Evolutionary conservation across 495 filamentous ascomycete genomes (phyloP).

Genomic region (Hapsidospora chrysogenum): DNA sequence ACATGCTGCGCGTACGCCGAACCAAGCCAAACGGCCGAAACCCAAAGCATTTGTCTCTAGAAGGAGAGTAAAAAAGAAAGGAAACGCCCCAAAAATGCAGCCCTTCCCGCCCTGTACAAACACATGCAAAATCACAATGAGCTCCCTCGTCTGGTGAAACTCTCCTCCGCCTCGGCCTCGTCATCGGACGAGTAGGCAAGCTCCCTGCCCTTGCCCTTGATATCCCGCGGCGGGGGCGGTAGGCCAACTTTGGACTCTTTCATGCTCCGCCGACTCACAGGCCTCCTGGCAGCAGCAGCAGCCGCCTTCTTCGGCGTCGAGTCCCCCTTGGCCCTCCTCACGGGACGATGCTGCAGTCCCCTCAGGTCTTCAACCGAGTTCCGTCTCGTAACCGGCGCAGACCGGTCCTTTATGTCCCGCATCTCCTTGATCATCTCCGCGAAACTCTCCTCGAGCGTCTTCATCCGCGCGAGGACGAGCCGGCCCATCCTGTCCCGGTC

Average conservation of each 20-base stretch:
- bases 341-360: conserved; percentile 3
- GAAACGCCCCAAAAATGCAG: no score
- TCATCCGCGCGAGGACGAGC: conserved; percentile 83
- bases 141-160: conserved; percentile 9
- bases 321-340: not conserved
- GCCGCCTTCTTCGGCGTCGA: conserved; percentile 8
- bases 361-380: conserved; percentile 22
- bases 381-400: conserved; percentile 16
- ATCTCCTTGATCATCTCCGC: conserved; percentile 74
- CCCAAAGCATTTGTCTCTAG: no score
- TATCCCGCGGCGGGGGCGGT: conserved; percentile 1
- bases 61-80: no score
- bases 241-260: conserved; percentile 4
- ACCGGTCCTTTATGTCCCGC: conserved; percentile 36
- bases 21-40: no score
- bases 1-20: no score
- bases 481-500: conserved; percentile 55
- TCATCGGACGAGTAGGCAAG: conserved; percentile 6
- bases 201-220: conserved; percentile 13
- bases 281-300: conserved; percentile 6
- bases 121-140: conserved; percentile 9
- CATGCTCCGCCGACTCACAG: conserved; percentile 7
- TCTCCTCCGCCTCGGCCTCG: conserved; percentile 6
- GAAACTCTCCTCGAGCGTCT: conserved; percentile 73
- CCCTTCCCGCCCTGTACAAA: no score